phyloP scores from a whole-genome alignment of 805 yeast genomes.

The Candida mattraensis region DNA sequence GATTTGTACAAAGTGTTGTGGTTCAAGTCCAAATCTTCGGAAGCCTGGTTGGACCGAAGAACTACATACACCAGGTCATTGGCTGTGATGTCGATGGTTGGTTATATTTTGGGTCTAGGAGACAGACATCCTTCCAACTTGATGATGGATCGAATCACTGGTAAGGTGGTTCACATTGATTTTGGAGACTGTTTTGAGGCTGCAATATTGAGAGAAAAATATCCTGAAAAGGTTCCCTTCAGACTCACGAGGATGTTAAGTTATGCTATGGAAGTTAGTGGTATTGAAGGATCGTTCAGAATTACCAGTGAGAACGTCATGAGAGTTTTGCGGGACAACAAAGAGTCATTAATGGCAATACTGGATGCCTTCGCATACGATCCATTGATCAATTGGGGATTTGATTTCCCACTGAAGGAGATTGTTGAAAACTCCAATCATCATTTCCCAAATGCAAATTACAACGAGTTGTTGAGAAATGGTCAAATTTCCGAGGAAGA shows the following conservation, averaged over 20 bases:
- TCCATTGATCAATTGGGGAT: conserved; percentile 98
- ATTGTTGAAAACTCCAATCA: conserved; percentile 74
- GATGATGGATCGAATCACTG: conserved; percentile 92
- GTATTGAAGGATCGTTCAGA: conserved; percentile 95
- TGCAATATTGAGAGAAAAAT: conserved; percentile 92
- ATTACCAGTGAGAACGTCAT: conserved; percentile 97
- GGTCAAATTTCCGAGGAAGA: conserved; percentile 79
- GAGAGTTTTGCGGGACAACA: conserved; percentile 89
- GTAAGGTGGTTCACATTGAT: conserved; percentile 95
- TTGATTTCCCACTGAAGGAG: conserved; percentile 83
- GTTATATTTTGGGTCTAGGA: conserved; percentile 94
- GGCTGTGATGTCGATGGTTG: conserved; percentile 99
- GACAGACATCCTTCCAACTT: conserved; percentile 97
- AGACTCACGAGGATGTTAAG: conserved; percentile 95
- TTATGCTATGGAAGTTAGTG: conserved; percentile 98
- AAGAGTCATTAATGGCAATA: conserved; percentile 96
- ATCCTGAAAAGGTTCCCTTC: conserved; percentile 98
- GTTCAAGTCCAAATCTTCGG: conserved; percentile 94
- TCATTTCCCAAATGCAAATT: conserved; percentile 63
- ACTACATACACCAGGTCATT: conserved; percentile 93
- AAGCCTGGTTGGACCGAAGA: conserved; percentile 96
- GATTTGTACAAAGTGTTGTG: conserved; percentile 93
- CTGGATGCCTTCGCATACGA: conserved; percentile 98
- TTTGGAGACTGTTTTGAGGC: conserved; percentile 99
- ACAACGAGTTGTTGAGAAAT: conserved; percentile 65